These are phyloP conservation scores for Ophiostoma novo-ulmi DNA, from an alignment of 2,329 filamentous ascomycete genomes.

Conservation along the genomic window DNA sequence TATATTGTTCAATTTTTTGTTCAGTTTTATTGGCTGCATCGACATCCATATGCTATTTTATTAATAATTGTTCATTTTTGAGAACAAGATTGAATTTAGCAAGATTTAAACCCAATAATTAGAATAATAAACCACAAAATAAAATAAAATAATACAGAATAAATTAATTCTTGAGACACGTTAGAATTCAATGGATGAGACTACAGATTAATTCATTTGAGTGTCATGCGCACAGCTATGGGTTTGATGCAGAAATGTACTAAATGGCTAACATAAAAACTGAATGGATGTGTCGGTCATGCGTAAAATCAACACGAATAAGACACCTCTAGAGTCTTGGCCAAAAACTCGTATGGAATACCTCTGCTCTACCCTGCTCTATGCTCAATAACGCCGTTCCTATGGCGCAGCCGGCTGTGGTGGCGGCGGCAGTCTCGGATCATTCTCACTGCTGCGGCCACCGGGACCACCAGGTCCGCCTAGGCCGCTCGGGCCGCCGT, in stretches of 20 bases:
- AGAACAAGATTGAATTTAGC: too few relatives aligned
- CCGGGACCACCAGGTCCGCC: not conserved
- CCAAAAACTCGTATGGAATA: not conserved
- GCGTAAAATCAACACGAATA: not conserved
- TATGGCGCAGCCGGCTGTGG: constrained; percentile 24
- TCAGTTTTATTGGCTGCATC: too few relatives aligned
- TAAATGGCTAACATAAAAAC: not conserved
- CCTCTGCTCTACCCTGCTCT: not conserved
- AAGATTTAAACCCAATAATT: too few relatives aligned
- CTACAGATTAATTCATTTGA: too few relatives aligned
- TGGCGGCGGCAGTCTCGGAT: constrained; percentile 25
- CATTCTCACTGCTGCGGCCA: constrained; percentile 20
- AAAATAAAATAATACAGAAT: not conserved
- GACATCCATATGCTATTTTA: too few relatives aligned
- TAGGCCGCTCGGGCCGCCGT: constrained; percentile 22
- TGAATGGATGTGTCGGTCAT: not conserved
- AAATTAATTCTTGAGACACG: too few relatives aligned
- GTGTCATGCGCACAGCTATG: too few relatives aligned
- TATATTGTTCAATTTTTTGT: too few relatives aligned
- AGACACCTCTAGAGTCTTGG: not conserved
- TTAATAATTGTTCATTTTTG: too few relatives aligned
- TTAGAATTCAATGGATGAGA: too few relatives aligned
- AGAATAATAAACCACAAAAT: too few relatives aligned
- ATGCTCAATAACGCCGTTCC: not conserved
- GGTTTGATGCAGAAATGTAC: not conserved